A percentile compares a stretch with the other conserved stretches of the same genome.
These are phyloP conservation scores for Clavispora santaluciae DNA, from an alignment of 805 yeast species.

Conservation along the genomic window DNA sequence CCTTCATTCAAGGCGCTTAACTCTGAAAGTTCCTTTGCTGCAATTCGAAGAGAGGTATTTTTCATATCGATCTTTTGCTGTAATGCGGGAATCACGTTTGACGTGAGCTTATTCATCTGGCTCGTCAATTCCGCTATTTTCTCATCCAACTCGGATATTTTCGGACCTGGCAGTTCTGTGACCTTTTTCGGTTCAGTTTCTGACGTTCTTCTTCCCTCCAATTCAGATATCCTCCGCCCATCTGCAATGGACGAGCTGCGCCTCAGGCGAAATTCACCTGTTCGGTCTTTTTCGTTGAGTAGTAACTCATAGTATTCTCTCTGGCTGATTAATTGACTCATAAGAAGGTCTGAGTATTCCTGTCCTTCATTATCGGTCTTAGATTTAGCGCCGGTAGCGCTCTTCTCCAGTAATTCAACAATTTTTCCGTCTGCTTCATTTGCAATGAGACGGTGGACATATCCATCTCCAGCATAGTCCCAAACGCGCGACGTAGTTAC, in stretches of 20 bases:
- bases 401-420: slow-evolving; percentile 60
- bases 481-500: slow-evolving; percentile 79
- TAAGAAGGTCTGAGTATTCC: slow-evolving; percentile 74
- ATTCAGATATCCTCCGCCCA: neutral
- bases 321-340: slow-evolving; percentile 82
- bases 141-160: slow-evolving; percentile 21
- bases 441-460: slow-evolving; percentile 80
- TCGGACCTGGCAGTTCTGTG: neutral
- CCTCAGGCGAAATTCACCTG: slow-evolving; percentile 7
- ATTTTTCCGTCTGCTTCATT: slow-evolving; percentile 86
- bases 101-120: slow-evolving; percentile 17
- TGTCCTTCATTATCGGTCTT: slow-evolving; percentile 18
- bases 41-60: slow-evolving; percentile 24
- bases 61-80: slow-evolving; percentile 25
- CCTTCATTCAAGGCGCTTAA: slow-evolving; percentile 34
- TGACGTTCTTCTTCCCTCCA: neutral
- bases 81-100: slow-evolving; percentile 29
- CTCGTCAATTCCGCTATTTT: slow-evolving; percentile 26
- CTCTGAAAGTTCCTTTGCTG: slow-evolving; percentile 29
- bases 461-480: slow-evolving; percentile 91
- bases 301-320: slow-evolving; percentile 70
- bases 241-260: slow-evolving; percentile 13
- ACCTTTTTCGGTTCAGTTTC: neutral
- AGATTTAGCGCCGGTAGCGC: slow-evolving; percentile 1
- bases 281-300: slow-evolving; percentile 17